Evolutionary conservation across 177 flowering plant genomes (phyloP).

Genomic region (Vitis hybrid): DNA sequence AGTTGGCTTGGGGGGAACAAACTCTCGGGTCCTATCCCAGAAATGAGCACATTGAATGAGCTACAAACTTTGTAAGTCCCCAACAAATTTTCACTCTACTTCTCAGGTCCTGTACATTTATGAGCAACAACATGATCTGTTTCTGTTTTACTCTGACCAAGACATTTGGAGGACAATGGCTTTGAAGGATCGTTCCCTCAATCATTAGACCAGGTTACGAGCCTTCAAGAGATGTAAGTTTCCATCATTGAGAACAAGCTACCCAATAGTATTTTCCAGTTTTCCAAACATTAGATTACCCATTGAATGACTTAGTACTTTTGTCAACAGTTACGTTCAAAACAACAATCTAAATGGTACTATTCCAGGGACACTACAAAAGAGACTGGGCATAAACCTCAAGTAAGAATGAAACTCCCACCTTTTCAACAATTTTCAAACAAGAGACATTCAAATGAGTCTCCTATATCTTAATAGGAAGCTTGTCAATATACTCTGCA

Average conservation of each 20-base stretch:
- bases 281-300: not conserved
- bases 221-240: slow-evolving; percentile 63
- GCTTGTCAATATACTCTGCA: not conserved
- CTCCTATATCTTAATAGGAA: not conserved
- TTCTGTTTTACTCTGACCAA: slow-evolving; percentile 19
- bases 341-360: slow-evolving; percentile 56
- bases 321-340: slow-evolving; percentile 58
- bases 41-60: slow-evolving; percentile 38
- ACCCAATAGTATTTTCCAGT: not conserved
- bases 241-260: not conserved
- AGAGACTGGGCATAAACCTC: slow-evolving; percentile 31
- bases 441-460: too few relatives aligned
- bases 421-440: too few relatives aligned
- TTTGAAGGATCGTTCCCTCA: slow-evolving; percentile 60
- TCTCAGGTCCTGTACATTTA: not conserved
- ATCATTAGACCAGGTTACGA: slow-evolving; percentile 43
- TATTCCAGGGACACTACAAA: slow-evolving; percentile 36
- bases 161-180: slow-evolving; percentile 78
- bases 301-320: not conserved
- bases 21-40: slow-evolving; percentile 63
- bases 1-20: slow-evolving; percentile 73
- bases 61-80: slow-evolving; percentile 59
- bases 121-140: not conserved
- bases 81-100: not conserved
- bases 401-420: slow-evolving; percentile 34